Percentiles rank a stretch among this genome's conserved stretches.
Conservation (phyloP, 2,329 filamentous ascomycete species). For the Monosporascus sp. region DNA sequence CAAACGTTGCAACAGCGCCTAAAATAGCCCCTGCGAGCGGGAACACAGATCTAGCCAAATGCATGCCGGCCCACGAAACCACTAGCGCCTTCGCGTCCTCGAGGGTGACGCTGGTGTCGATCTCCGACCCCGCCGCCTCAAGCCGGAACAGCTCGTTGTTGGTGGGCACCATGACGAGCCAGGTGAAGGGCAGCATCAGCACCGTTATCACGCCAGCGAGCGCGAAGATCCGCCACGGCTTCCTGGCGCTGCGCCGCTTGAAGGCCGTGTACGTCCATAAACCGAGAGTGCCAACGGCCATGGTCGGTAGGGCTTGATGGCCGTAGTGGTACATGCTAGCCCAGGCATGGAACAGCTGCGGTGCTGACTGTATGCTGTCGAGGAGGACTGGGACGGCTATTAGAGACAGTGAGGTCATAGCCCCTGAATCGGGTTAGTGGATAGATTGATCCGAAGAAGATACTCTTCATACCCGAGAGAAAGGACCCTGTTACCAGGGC, state of each 20-base stretch:
- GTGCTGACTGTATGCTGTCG: constrained; percentile 18
- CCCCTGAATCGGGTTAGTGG: neutral
- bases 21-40: too few relatives aligned
- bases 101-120: too few relatives aligned
- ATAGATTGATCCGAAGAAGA: too few relatives aligned
- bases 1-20: too few relatives aligned
- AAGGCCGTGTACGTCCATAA: constrained; percentile 21
- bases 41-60: too few relatives aligned
- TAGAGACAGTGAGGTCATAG: constrained; percentile 15
- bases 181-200: constrained; percentile 32
- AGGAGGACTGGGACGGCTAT: constrained; percentile 28
- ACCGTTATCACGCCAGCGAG: constrained; percentile 23
- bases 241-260: neutral
- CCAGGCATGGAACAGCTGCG: constrained; percentile 26
- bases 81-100: too few relatives aligned
- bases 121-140: constrained; percentile 1
- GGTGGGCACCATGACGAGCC: constrained; percentile 28
- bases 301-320: constrained; percentile 22
- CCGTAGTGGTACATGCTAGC: constrained; percentile 29
- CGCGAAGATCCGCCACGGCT: neutral
- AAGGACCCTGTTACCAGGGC: too few relatives aligned
- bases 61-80: too few relatives aligned
- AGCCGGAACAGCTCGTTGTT: constrained; percentile 26
- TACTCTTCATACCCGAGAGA: too few relatives aligned
- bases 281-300: constrained; percentile 19